Percentiles rank a stretch among this genome's conserved stretches.
Conservation (phyloP, 768 basidiomycete genomes). For the Gelatoporia subvermispora region DNA sequence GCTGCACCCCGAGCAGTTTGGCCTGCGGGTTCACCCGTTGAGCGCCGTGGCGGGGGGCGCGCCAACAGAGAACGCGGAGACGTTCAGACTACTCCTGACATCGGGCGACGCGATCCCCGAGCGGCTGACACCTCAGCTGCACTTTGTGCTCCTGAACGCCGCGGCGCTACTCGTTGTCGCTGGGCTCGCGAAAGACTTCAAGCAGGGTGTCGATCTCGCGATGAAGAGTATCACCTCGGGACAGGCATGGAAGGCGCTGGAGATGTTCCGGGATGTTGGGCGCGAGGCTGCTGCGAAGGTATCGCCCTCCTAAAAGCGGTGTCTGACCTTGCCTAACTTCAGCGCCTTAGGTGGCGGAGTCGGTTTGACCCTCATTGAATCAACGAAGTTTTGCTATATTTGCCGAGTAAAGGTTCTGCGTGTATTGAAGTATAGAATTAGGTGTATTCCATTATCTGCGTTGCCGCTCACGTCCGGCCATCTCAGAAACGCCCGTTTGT, state of each 20-base stretch:
- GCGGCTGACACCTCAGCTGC: conserved; percentile 56
- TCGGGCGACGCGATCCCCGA: conserved; percentile 53
- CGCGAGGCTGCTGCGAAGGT: conserved; percentile 11
- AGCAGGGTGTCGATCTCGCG: conserved; percentile 16
- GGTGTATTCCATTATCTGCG: too few relatives aligned
- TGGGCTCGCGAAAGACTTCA: conserved; percentile 48
- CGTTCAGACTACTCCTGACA: conserved; percentile 59
- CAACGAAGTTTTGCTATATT: too few relatives aligned
- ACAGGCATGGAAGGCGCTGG: conserved; percentile 27
- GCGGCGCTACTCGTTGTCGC: conserved; percentile 85
- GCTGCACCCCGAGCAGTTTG: conserved; percentile 73
- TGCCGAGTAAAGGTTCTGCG: too few relatives aligned
- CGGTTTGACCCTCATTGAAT: too few relatives aligned
- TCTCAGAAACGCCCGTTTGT: too few relatives aligned
- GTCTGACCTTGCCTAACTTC: not conserved
- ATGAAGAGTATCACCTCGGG: conserved; percentile 24
- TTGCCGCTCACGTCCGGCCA: too few relatives aligned
- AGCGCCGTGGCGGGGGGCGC: conserved; percentile 63
- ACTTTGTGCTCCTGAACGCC: conserved; percentile 90
- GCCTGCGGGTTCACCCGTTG: conserved; percentile 67
- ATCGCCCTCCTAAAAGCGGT: too few relatives aligned
- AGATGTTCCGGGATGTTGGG: conserved; percentile 22
- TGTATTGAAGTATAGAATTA: too few relatives aligned
- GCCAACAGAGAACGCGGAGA: conserved; percentile 78
- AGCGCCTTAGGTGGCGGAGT: not conserved